phyloP scores from a whole-genome alignment of 768 basidiomycete genomes.

The Agaricus blazei region DNA sequence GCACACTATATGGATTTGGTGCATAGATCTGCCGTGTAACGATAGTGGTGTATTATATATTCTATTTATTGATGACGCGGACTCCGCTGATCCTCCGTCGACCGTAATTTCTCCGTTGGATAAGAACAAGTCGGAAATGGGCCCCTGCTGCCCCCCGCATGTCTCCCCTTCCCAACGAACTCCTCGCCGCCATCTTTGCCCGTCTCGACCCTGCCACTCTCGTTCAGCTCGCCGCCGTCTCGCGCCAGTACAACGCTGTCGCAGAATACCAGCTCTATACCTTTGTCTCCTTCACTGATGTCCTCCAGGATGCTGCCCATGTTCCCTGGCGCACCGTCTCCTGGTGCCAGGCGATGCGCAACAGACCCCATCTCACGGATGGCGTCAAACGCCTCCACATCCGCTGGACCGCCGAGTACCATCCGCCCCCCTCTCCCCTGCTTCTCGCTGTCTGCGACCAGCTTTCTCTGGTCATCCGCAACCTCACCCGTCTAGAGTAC shows the following conservation, averaged over 20 bases:
- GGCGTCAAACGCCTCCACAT: conserved; percentile 43
- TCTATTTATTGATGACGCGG: conserved; percentile 2
- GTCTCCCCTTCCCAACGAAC: conserved; percentile 48
- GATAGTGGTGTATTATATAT: conserved; percentile 9
- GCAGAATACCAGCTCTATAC: conserved; percentile 59
- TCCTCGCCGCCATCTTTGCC: conserved; percentile 43
- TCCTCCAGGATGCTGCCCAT: conserved; percentile 35
- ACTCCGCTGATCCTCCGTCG: conserved; percentile 35
- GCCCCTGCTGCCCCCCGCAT: background rate
- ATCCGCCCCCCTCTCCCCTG: conserved; percentile 19
- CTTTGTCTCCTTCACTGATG: conserved; percentile 43
- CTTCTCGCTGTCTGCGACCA: conserved; percentile 35
- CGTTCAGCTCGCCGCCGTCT: conserved; percentile 41
- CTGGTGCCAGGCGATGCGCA: conserved; percentile 49
- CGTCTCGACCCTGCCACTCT: conserved; percentile 23
- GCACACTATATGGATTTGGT: conserved; percentile 92
- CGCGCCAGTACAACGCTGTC: conserved; percentile 42
- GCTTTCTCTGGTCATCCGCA: conserved; percentile 31
- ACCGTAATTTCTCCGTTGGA: conserved; percentile 32
- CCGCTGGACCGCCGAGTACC: conserved; percentile 45
- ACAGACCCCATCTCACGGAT: conserved; percentile 40
- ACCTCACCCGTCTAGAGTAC: conserved; percentile 40
- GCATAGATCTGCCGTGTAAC: conserved; percentile 42
- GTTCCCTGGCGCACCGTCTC: conserved; percentile 36
- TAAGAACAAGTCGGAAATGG: conserved; percentile 20